Percentiles rank a stretch among this genome's conserved stretches.
Evolutionary conservation across 768 basidiomycete species (phyloP).

Genomic region (Scleroderma citrinum): DNA sequence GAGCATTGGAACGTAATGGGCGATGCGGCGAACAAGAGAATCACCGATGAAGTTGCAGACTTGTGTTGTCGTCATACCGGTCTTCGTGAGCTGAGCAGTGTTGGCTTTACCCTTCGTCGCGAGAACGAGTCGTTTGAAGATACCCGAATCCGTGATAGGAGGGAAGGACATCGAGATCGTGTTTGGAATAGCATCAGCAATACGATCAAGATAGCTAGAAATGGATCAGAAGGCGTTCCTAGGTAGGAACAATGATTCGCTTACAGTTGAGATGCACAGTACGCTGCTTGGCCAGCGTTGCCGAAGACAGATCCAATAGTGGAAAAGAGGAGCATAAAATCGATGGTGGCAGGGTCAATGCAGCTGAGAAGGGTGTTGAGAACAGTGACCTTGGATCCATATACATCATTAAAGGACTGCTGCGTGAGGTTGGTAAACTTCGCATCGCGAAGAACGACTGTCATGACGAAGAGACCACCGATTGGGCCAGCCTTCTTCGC

Average conservation of each 20-base stretch:
- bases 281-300: slow-evolving; percentile 21
- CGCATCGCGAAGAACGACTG: slow-evolving; percentile 29
- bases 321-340: slow-evolving; percentile 31
- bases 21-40: slow-evolving; percentile 22
- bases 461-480: slow-evolving; percentile 31
- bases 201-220: slow-evolving; percentile 27
- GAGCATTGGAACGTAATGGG: slow-evolving; percentile 28
- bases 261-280: slow-evolving; percentile 16
- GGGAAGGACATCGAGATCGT: slow-evolving; percentile 30
- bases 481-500: slow-evolving; percentile 20
- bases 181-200: slow-evolving; percentile 26
- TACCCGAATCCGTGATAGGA: slow-evolving; percentile 30
- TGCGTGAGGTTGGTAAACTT: slow-evolving; percentile 30
- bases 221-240: background rate
- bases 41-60: slow-evolving; percentile 29
- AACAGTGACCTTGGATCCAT: slow-evolving; percentile 16
- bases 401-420: slow-evolving; percentile 22
- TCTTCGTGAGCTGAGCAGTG: slow-evolving; percentile 24
- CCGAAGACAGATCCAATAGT: slow-evolving; percentile 31
- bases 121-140: slow-evolving; percentile 28
- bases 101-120: slow-evolving; percentile 23
- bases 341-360: slow-evolving; percentile 15
- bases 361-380: slow-evolving; percentile 13
- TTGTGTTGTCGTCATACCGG: slow-evolving; percentile 27
- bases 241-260: background rate